phyloP scores from a whole-genome alignment of 768 basidiomycete genomes.

The Tulasnella sp. region DNA sequence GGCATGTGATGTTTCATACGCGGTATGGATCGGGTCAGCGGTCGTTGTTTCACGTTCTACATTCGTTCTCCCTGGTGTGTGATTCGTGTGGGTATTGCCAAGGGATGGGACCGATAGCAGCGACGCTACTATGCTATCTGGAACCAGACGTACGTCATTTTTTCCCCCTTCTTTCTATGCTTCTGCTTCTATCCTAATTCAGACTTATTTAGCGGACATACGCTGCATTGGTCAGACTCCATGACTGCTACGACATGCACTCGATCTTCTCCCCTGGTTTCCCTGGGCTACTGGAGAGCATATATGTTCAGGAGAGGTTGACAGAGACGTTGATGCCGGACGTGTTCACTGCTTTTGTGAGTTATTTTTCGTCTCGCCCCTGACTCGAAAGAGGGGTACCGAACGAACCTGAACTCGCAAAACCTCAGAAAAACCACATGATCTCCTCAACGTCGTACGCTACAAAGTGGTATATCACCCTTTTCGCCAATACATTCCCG shows the following conservation, averaged over 20 bases:
- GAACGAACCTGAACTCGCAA: too few relatives aligned
- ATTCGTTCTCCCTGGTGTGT: slow-evolving; percentile 83
- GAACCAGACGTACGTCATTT: slow-evolving; percentile 51
- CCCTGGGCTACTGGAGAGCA: slow-evolving; percentile 89
- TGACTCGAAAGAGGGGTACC: neutral
- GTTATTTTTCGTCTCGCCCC: slow-evolving; percentile 20
- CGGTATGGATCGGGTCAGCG: slow-evolving; percentile 95
- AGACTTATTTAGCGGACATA: slow-evolving; percentile 47
- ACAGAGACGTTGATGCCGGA: slow-evolving; percentile 82
- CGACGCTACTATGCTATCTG: slow-evolving; percentile 88
- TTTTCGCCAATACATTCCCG: slow-evolving; percentile 91
- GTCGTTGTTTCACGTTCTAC: slow-evolving; percentile 87
- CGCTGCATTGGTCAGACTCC: slow-evolving; percentile 73
- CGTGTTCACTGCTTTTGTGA: slow-evolving; percentile 69
- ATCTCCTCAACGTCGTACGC: slow-evolving; percentile 92
- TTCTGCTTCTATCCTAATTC: neutral
- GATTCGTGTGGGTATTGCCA: slow-evolving; percentile 88
- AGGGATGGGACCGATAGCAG: slow-evolving; percentile 97
- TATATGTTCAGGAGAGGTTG: slow-evolving; percentile 88
- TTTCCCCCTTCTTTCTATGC: neutral
- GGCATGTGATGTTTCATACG: slow-evolving; percentile 89
- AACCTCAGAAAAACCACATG: slow-evolving; percentile 55
- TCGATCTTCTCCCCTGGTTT: slow-evolving; percentile 87
- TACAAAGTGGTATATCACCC: slow-evolving; percentile 98
- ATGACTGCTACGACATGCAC: slow-evolving; percentile 82